These are phyloP conservation scores for Hirsutella rhossiliensis DNA, from an alignment of 2,329 filamentous ascomycete genomes.

Conservation along the genomic window DNA sequence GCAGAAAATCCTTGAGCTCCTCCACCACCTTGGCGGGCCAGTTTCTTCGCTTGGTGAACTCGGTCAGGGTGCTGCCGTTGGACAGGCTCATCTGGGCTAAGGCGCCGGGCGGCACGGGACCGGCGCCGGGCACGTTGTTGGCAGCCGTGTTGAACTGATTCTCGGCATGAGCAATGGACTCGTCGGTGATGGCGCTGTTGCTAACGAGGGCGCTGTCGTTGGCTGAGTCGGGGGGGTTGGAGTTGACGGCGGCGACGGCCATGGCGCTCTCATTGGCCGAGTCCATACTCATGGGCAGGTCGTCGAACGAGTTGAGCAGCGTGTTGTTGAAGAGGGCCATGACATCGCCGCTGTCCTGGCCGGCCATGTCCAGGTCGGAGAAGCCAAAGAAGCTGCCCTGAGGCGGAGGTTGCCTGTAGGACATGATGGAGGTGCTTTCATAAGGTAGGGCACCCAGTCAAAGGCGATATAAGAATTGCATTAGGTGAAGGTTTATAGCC, in stretches of 20 bases:
- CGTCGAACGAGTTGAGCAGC: constrained; percentile 23
- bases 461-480: background rate
- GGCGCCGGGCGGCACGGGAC: constrained; percentile 27
- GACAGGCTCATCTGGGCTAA: constrained; percentile 21
- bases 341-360: constrained; percentile 22
- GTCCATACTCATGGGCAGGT: constrained; percentile 33
- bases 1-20: constrained; percentile 77
- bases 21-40: constrained; percentile 86
- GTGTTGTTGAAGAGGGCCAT: constrained; percentile 32
- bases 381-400: constrained; percentile 7
- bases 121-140: constrained; percentile 27
- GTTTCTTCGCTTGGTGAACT: constrained; percentile 51
- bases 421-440: constrained; percentile 3
- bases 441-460: background rate
- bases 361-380: constrained; percentile 6
- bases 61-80: constrained; percentile 35
- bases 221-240: constrained; percentile 10
- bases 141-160: constrained; percentile 21
- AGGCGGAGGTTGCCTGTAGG: constrained; percentile 8
- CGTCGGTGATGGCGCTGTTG: constrained; percentile 13
- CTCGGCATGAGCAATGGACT: constrained; percentile 18
- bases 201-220: constrained; percentile 7
- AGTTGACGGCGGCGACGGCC: constrained; percentile 8
- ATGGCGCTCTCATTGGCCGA: constrained; percentile 12
- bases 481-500: background rate